Evolutionary conservation across 495 filamentous ascomycete species (phyloP), one percentile per base, ranked within the genome.

Genomic region (Xylaria palmicola): DNA sequence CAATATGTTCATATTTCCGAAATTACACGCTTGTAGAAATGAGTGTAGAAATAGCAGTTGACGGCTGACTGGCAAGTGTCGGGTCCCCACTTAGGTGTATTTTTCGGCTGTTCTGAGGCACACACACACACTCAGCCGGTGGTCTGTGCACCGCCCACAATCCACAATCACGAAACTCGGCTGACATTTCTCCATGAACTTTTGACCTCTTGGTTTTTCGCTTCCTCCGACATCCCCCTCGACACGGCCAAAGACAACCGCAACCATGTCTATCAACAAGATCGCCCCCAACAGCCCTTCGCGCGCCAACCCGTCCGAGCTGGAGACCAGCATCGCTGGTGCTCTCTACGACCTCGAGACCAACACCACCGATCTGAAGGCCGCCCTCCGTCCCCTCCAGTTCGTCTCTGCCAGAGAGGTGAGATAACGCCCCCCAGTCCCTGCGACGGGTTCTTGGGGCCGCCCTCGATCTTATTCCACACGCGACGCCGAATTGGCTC

Each of bases 331-430:
- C 81, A 94, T 98, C 75, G 93, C 94, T 74, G 87, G 85, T 79
- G 94, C 93, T 81, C 89, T 98, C 64, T 95, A 88, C 83, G 94
- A 98, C 69, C 88, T 98, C 75, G 94, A 98, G 90, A 90, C 86
- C 82, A 96, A 96, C 86, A 96, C 92, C 74, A 79, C 90, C 74
- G 94, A 98, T 80, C 90, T 98, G 82, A 94, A 90, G 89, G 83
- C 82, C 72, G 85, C 90, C 57, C 88, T 98, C 74, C 85, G 94
- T 67, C 95, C 94, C 74, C 86, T 98, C 76, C 94, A 98, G 85
- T 95, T 98, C 83, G 88, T 90, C 73, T 93, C 89, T 78, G 94
- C 94, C 75, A 90, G 91, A 76, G 94, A 98, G 93, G 94, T 98
- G 87, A 88, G 91, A 83, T 83, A 67, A 68, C 63, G 65, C 70